Percentiles rank a stretch among this genome's conserved stretches.
phyloP scores from a whole-genome alignment of 306 rosid species.

The Oxytropis ochrocephala region DNA sequence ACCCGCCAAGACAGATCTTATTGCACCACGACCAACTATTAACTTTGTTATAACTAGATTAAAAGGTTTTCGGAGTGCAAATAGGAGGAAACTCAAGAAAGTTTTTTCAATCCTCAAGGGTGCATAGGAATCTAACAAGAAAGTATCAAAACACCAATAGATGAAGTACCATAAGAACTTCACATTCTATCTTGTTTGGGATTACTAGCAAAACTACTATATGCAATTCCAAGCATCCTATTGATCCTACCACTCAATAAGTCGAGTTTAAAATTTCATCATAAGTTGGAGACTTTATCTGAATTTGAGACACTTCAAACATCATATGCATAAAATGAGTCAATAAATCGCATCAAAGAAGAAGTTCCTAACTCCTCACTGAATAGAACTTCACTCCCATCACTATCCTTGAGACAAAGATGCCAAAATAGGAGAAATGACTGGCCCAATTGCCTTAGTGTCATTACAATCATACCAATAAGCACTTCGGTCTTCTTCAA shows the following conservation, averaged over 20 bases:
- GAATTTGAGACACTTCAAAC: neutral
- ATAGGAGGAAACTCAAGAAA: neutral
- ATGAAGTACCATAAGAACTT: neutral
- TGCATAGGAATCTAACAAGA: conserved; percentile 8
- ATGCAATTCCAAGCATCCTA: neutral
- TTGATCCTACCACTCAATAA: neutral
- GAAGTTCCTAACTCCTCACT: neutral
- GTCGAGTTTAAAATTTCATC: neutral
- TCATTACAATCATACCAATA: neutral
- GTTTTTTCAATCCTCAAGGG: neutral
- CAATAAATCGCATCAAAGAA: neutral
- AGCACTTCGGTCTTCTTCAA: neutral
- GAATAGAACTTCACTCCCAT: conserved; percentile 3
- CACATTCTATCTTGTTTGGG: neutral
- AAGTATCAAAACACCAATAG: neutral
- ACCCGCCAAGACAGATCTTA: conserved; percentile 87
- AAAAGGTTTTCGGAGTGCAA: neutral
- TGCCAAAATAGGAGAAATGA: neutral
- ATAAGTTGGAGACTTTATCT: neutral
- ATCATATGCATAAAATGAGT: neutral
- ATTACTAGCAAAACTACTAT: neutral
- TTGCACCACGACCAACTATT: conserved; percentile 94
- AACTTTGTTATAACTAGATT: neutral
- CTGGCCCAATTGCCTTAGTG: neutral
- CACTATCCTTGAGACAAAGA: neutral